phyloP scores from a whole-genome alignment of 306 rosid genomes.

The Malus sieversii region DNA sequence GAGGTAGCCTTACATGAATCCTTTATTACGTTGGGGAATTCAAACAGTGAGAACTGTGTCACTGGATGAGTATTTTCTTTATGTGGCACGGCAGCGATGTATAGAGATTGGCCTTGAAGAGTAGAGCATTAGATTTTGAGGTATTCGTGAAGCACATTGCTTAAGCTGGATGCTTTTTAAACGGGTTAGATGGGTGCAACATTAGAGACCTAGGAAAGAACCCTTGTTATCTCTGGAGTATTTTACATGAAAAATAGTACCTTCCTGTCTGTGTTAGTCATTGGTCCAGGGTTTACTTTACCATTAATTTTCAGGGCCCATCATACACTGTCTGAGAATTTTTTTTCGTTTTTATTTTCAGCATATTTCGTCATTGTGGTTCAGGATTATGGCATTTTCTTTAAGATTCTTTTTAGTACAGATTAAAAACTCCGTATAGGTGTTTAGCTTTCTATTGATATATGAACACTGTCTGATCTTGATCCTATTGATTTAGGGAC shows the following conservation, averaged over 20 bases:
- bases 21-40: neutral
- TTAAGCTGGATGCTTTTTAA: neutral
- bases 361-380: neutral
- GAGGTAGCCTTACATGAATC: neutral
- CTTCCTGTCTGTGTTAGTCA: neutral
- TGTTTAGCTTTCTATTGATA: conserved; percentile 13
- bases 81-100: neutral
- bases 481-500: conserved; percentile 54
- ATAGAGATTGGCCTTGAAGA: neutral
- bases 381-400: neutral
- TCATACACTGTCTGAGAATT: neutral
- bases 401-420: neutral
- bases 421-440: neutral
- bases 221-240: neutral
- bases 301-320: neutral
- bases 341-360: neutral
- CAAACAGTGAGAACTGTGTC: neutral
- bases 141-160: neutral
- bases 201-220: neutral
- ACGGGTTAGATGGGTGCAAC: neutral
- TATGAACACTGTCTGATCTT: conserved; percentile 28
- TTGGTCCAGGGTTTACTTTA: neutral
- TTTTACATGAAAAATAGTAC: neutral
- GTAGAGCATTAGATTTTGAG: neutral
- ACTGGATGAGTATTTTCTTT: neutral